phyloP scores from a whole-genome alignment of 2,329 filamentous ascomycete genomes.

The Penicillium sp. region DNA sequence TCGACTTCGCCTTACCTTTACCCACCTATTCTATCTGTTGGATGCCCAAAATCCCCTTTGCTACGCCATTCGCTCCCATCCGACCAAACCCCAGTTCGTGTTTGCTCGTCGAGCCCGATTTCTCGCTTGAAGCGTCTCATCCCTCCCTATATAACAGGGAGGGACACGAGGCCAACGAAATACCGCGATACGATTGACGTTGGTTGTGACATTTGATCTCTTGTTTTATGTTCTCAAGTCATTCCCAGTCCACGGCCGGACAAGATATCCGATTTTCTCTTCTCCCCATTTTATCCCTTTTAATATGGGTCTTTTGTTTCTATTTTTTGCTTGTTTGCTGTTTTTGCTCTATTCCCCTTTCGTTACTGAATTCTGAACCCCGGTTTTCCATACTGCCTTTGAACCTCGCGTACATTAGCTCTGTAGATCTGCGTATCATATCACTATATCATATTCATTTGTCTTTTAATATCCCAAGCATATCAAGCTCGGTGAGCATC shows the following conservation, averaged over 20 bases:
- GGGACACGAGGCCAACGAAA: conserved; percentile 10
- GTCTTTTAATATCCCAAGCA: background rate
- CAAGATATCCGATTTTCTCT: conserved; percentile 11
- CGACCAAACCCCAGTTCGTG: conserved; percentile 13
- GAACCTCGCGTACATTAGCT: background rate
- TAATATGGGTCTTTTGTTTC: background rate
- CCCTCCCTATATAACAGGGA: background rate
- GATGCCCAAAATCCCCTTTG: conserved; percentile 3
- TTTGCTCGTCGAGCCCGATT: conserved; percentile 14
- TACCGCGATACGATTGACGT: conserved; percentile 19
- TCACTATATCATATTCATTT: conserved; percentile 8
- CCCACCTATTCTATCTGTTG: conserved; percentile 8
- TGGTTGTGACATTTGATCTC: conserved; percentile 6
- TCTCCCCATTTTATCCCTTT: background rate
- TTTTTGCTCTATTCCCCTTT: conserved; percentile 36
- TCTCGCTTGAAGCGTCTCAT: background rate
- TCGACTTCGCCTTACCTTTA: conserved; percentile 3
- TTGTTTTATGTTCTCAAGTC: conserved; percentile 1
- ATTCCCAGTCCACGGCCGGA: conserved; percentile 8
- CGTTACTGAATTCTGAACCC: conserved; percentile 19
- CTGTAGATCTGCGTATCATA: conserved; percentile 6
- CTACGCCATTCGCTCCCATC: conserved; percentile 2
- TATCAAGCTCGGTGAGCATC: too few relatives aligned
- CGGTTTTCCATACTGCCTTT: background rate
- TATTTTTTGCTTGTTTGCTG: conserved; percentile 8